These are phyloP conservation scores for Elaeagnus macrophylla DNA, from an alignment of 306 rosid genomes.

Conservation along the genomic window DNA sequence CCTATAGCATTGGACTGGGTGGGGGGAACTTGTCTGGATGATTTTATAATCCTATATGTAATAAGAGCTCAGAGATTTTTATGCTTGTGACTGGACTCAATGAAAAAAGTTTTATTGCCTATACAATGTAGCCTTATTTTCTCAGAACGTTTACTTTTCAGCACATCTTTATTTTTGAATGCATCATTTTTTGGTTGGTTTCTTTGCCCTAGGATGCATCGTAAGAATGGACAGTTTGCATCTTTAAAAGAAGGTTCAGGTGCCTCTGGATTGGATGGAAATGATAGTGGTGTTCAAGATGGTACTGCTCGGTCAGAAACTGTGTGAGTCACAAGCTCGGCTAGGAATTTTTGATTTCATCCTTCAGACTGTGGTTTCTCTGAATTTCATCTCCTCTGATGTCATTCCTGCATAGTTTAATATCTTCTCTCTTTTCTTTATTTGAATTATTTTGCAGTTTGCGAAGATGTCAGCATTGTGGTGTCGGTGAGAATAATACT, in stretches of 20 bases:
- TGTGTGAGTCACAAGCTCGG: slow-evolving; percentile 51
- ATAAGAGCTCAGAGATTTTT: too few species aligned
- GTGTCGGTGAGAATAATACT: slow-evolving; percentile 75
- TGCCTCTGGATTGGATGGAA: slow-evolving; percentile 53
- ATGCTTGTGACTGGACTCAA: too few species aligned
- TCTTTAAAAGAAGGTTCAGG: slow-evolving; percentile 62
- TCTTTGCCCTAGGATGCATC: slow-evolving; percentile 65
- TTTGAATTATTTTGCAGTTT: slow-evolving; percentile 32
- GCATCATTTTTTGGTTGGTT: slow-evolving; percentile 12
- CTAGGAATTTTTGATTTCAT: slow-evolving; percentile 7
- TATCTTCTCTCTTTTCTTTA: background rate
- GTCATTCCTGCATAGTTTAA: background rate
- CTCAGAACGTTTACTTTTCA: background rate
- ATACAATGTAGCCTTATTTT: background rate
- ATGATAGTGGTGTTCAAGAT: slow-evolving; percentile 45
- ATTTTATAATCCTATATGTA: too few species aligned
- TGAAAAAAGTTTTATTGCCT: too few species aligned
- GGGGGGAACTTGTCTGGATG: too few species aligned
- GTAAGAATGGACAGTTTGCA: slow-evolving; percentile 86
- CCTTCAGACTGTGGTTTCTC: background rate
- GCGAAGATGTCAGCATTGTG: slow-evolving; percentile 88
- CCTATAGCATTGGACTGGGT: background rate
- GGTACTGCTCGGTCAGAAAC: slow-evolving; percentile 56
- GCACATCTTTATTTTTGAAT: slow-evolving; percentile 2
- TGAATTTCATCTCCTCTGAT: background rate